Conservation (phyloP, 148 eudicot genomes). For the Hydrangea macrophylla region DNA sequence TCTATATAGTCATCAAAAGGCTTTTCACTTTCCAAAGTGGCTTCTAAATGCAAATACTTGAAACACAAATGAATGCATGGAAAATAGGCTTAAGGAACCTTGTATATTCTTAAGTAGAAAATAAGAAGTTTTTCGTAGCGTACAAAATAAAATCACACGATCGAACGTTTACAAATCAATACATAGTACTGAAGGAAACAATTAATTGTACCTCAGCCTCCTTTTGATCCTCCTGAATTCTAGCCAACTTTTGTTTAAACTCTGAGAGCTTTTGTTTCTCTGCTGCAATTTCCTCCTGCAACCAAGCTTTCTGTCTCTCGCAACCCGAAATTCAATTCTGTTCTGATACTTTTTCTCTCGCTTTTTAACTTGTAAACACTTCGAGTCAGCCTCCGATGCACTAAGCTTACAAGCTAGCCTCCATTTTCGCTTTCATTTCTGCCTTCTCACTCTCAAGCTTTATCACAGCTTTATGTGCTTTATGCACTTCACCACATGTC, state of each 20-base stretch:
- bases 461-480: slow-evolving; percentile 80
- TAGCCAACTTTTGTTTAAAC: slow-evolving; percentile 58
- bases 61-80: too few relatives aligned
- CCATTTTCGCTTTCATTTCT: slow-evolving; percentile 96
- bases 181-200: slow-evolving; percentile 2
- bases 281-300: slow-evolving; percentile 81
- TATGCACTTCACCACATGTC: slow-evolving; percentile 89
- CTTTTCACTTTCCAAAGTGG: too few relatives aligned
- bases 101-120: too few relatives aligned
- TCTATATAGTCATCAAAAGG: too few relatives aligned
- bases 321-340: slow-evolving; percentile 83
- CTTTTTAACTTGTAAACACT: slow-evolving; percentile 84
- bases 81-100: too few relatives aligned
- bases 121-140: too few relatives aligned
- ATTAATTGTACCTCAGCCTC: slow-evolving; percentile 59
- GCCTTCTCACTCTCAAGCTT: slow-evolving; percentile 94
- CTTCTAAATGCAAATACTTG: too few relatives aligned
- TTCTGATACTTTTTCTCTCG: slow-evolving; percentile 90
- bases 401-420: slow-evolving; percentile 93
- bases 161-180: background rate
- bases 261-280: slow-evolving; percentile 66
- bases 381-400: slow-evolving; percentile 78
- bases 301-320: slow-evolving; percentile 87
- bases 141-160: background rate
- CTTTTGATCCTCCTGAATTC: slow-evolving; percentile 59